Evolutionary conservation across 768 basidiomycete species (phyloP).

Genomic region (Hericium rajendrae): DNA sequence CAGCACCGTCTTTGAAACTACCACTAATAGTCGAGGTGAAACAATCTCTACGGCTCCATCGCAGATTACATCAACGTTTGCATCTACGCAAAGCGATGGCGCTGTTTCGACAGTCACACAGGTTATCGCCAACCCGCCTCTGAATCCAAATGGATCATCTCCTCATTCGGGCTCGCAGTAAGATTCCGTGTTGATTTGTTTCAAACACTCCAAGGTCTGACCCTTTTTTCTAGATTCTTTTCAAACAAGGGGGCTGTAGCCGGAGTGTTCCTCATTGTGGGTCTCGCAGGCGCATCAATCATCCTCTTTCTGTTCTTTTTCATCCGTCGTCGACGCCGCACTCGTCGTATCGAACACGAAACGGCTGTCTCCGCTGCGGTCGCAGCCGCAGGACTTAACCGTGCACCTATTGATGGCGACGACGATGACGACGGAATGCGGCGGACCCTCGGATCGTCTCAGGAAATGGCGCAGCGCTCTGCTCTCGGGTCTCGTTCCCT

Average conservation of each 20-base stretch:
- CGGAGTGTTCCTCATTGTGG: constrained; percentile 86
- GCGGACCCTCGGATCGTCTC: constrained; percentile 9
- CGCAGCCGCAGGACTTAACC: constrained; percentile 61
- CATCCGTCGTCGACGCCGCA: constrained; percentile 54
- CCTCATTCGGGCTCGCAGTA: constrained; percentile 37
- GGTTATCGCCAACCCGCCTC: constrained; percentile 61
- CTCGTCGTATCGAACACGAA: constrained; percentile 55
- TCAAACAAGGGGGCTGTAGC: constrained; percentile 82
- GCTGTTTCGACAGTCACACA: constrained; percentile 48
- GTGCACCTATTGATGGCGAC: constrained; percentile 51
- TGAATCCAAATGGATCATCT: constrained; percentile 38
- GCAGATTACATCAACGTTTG: constrained; percentile 45
- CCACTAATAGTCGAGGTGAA: constrained; percentile 48
- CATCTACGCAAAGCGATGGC: constrained; percentile 47
- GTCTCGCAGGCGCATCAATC: constrained; percentile 64
- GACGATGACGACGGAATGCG: constrained; percentile 16
- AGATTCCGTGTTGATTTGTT: constrained; percentile 13
- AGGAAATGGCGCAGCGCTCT: constrained; percentile 18
- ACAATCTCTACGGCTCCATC: constrained; percentile 42
- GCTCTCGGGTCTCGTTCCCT: constrained; percentile 14
- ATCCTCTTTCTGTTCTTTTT: constrained; percentile 64
- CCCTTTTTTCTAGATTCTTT: constrained; percentile 54
- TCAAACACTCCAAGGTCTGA: neutral
- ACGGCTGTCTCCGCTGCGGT: constrained; percentile 62
- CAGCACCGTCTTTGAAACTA: constrained; percentile 45